Base-by-base conservation (phyloP, 2,329 filamentous ascomycete species). In the Cladorrhinum sp. region DNA sequence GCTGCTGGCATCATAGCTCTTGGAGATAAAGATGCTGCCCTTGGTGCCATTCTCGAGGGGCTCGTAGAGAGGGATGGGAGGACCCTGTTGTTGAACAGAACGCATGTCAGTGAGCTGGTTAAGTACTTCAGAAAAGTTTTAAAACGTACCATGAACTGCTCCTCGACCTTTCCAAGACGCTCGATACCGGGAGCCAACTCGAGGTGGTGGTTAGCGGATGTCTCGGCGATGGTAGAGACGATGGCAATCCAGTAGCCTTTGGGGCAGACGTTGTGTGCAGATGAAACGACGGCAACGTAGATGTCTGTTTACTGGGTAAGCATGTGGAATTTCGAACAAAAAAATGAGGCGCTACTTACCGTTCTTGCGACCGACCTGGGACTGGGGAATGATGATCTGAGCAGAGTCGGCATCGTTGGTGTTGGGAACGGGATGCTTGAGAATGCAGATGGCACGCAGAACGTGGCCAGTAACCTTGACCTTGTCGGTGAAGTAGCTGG, bases 191-290 rank as follows among this genome's bases (percentile, higher is more conserved):
- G 87, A 77, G 95, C 87, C 49, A 99, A 87, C 81, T 99, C 95
- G 60, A 97, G 82, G 77, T 99, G 95, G 78, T 96, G 93, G 84
- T 99, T 98, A 66, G 91, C 88, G 63, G 87, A 80, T 50, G 87
- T 88, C 82, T 99, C 96, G 65, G 95, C 92, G 72, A 99, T 97
- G 62, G 95, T 99, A 52, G 92, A 96, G 66, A 99, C 93, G 63
- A 98, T 99, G 70, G 95, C 95, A 69, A 99, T 92, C 82, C 96
- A 99, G 85, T 97, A 98, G 63, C 93, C 93, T 85, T 96, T 96
- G 71, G 96, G 95, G 81, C 93, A 98, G 69, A 99, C 96, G 71
- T 96, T 98, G 81, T 99, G 96, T 38, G 93, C 91, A 41, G 91
- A 92, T 1, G 93, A 97, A 62, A 99, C 92, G 75, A 95, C 90